Conservation (phyloP, 148 eudicot species). For the Dianthus caryophyllus region DNA sequence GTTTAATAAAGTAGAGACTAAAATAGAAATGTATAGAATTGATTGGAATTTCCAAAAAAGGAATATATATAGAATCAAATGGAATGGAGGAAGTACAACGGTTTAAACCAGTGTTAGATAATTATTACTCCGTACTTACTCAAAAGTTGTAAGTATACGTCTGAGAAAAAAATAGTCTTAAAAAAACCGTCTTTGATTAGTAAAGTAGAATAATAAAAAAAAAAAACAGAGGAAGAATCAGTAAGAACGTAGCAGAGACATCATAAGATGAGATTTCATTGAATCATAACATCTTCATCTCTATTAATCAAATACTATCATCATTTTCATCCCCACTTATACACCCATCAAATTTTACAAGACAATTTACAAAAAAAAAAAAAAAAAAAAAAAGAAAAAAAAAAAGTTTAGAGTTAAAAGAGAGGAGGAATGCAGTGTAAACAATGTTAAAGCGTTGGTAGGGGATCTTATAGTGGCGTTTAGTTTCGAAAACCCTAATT, state of each 20-base stretch:
- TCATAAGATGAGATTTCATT: conserved; percentile 5
- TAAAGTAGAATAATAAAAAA: too few relatives aligned
- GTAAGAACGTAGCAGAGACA: conserved; percentile 28
- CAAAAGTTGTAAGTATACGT: too few relatives aligned
- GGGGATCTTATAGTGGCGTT: not conserved
- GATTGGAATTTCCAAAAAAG: too few relatives aligned
- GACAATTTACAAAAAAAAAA: not conserved
- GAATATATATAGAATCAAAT: too few relatives aligned
- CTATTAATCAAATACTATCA: not conserved
- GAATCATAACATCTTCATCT: conserved; percentile 17
- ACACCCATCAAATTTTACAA: not conserved
- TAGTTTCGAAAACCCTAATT: not conserved
- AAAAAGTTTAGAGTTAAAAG: not conserved
- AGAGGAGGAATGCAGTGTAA: not conserved
- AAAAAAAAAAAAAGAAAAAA: not conserved
- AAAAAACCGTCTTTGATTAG: too few relatives aligned
- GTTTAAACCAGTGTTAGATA: too few relatives aligned
- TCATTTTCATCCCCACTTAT: conserved; percentile 12
- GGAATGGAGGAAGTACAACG: too few relatives aligned
- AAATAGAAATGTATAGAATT: too few relatives aligned
- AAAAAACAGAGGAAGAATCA: conserved; percentile 11
- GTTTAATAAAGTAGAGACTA: too few relatives aligned
- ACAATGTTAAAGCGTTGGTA: not conserved
- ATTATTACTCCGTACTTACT: too few relatives aligned
- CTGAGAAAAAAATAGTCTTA: too few relatives aligned